phyloP scores from a whole-genome alignment of 73 alveolate species.

The Uronychia binucleata region DNA sequence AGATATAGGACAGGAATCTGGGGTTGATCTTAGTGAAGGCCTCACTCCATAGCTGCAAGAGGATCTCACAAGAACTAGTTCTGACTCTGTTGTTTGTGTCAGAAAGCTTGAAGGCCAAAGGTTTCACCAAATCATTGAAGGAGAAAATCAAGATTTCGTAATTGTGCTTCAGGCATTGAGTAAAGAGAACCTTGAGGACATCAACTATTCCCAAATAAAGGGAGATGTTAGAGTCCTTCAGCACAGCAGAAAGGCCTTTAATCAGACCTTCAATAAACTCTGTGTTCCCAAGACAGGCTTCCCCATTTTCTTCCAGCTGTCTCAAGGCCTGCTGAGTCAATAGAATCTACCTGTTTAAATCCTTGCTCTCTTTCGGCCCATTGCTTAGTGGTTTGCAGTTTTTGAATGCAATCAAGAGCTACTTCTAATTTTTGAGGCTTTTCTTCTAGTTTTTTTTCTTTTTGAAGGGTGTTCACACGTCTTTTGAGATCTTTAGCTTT shows the following conservation, averaged over 20 bases:
- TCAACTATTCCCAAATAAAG: constrained; percentile 26
- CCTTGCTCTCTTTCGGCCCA: constrained; percentile 38
- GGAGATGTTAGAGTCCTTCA: constrained; percentile 41
- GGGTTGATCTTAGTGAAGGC: background rate
- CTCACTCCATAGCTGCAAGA: constrained; percentile 15
- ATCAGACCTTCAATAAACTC: constrained; percentile 5
- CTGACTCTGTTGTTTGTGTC: constrained; percentile 42
- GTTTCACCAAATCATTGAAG: constrained; percentile 11
- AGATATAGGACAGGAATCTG: background rate
- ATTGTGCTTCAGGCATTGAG: background rate
- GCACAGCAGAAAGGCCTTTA: constrained; percentile 3
- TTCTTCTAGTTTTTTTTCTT: background rate
- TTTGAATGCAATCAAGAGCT: constrained; percentile 2
- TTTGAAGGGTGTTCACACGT: background rate
- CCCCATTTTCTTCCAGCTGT: constrained; percentile 32
- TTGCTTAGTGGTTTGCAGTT: constrained; percentile 23
- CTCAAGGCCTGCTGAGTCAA: constrained; percentile 8
- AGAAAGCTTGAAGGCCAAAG: constrained; percentile 12
- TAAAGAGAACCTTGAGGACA: constrained; percentile 7
- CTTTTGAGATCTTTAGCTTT: background rate
- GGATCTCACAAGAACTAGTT: constrained; percentile 22
- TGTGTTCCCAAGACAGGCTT: background rate
- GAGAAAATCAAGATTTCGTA: background rate
- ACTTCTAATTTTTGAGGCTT: constrained; percentile 20
- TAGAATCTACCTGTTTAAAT: background rate